Base-by-base conservation (phyloP, 371 early-diverging fungal species). In the Phascolomyces articulosus region DNA sequence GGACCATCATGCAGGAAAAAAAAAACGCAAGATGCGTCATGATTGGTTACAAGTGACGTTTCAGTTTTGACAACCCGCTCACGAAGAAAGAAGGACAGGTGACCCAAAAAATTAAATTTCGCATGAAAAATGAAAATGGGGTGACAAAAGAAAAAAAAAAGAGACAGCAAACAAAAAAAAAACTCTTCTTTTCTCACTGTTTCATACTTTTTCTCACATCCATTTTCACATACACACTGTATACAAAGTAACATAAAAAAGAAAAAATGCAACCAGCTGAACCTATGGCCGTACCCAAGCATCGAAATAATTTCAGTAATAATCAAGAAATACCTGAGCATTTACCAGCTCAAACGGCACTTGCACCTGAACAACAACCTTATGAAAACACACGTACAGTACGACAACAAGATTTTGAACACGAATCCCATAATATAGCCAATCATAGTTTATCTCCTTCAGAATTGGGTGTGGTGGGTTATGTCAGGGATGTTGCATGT, bases 401-500 rank as follows among this genome's bases (percentile, higher is more conserved):
- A 34, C 63, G 56, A 20, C 58, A 65, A 40, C 53, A 65, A 54
- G 24, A 55, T 48, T 41, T 62, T 16, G 48, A 62, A 21, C 3
- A 34, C 58, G n/a, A 55, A 41, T 38, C 28, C 38, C 38, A 58
- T 48, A 67, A 60, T 40, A 24, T 73, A 21, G 58, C 75, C 26
- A 72, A 71, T 40, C 83, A 80, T 41, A 77, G 75, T 31, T 67
- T 80, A 21, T 77, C 79, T 3, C 80, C 80, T 2, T 80, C 77
- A 47, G 75, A 83, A 28, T 60, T 80, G 3, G 83, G 83, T 21
- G 69, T 80, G 0, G 78, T 71, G 16, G 80, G 80, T 9, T 80
- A 80, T 65, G 76, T 83, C 21, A 78, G 71, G 62, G 81, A 80
- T 66, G 83, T 80, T 0, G 81, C 79, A 48, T 79, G 80, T 0